phyloP scores from a whole-genome alignment of 345 rosid genomes.

The Eucalyptus urophylla region DNA sequence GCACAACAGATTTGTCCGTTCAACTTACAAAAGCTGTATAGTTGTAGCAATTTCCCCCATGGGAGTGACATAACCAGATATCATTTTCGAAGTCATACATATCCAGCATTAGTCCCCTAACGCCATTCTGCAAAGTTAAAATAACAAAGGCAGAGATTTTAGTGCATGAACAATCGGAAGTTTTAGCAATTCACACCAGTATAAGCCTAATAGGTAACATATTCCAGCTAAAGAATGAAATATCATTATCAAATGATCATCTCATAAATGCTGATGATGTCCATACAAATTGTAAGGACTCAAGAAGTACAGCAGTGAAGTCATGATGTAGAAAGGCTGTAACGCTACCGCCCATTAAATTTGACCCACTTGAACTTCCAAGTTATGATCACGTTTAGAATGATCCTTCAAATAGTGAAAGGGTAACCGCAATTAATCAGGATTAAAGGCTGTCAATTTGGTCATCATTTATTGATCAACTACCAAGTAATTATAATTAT shows the following conservation, averaged over 20 bases:
- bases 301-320: background rate
- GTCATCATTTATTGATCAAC: background rate
- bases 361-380: background rate
- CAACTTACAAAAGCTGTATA: slow-evolving; percentile 74
- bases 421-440: background rate
- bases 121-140: slow-evolving; percentile 58
- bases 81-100: slow-evolving; percentile 74
- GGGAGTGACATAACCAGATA: slow-evolving; percentile 89
- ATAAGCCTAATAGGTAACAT: background rate
- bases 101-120: slow-evolving; percentile 89
- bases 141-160: background rate
- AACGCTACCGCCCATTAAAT: background rate
- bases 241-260: background rate
- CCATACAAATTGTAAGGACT: background rate
- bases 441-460: background rate
- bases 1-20: background rate
- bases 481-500: background rate
- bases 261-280: background rate
- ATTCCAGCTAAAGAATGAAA: background rate
- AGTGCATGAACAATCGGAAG: background rate
- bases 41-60: slow-evolving; percentile 48
- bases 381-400: background rate
- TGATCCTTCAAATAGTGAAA: background rate
- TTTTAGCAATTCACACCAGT: background rate
- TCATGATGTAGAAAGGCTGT: background rate